A percentile compares a stretch with the other conserved stretches of the same genome.
Conservation (phyloP, 805 yeast genomes). For the Teunomyces lycoperdinae region DNA sequence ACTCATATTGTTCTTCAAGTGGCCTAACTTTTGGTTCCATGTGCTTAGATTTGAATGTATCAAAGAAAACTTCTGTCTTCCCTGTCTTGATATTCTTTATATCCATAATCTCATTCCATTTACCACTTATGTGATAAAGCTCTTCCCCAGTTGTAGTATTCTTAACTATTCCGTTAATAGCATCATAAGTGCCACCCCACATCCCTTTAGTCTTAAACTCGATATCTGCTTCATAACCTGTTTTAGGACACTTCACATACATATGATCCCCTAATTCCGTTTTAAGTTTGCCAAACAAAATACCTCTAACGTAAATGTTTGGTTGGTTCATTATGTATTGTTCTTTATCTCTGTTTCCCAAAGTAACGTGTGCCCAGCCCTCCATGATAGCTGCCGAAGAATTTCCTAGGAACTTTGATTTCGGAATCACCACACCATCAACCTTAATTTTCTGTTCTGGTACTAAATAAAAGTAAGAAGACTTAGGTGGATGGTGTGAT, state of each 20-base stretch:
- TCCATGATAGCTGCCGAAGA: constrained; percentile 98
- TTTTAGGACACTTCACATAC: constrained; percentile 60
- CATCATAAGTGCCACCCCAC: constrained; percentile 88
- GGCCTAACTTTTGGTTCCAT: constrained; percentile 73
- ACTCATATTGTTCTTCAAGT: constrained; percentile 70
- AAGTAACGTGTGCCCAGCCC: constrained; percentile 71
- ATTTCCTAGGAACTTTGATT: constrained; percentile 86
- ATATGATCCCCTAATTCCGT: constrained; percentile 93
- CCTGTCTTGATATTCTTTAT: constrained; percentile 51
- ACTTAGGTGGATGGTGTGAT: constrained; percentile 97
- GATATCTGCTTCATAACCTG: constrained; percentile 67
- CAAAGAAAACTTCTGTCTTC: constrained; percentile 40
- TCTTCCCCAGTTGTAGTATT: constrained; percentile 46
- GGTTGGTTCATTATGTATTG: constrained; percentile 88
- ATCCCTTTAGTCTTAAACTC: constrained; percentile 96
- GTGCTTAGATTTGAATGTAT: constrained; percentile 51
- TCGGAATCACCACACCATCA: constrained; percentile 87
- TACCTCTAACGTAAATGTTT: constrained; percentile 91
- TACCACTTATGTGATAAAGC: constrained; percentile 72
- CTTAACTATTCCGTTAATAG: constrained; percentile 72
- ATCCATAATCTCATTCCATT: constrained; percentile 88
- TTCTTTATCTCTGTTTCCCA: constrained; percentile 66
- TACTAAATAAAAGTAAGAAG: constrained; percentile 83
- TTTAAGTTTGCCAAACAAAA: constrained; percentile 83
- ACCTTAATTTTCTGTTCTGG: constrained; percentile 80